Conservation (phyloP, 2,329 filamentous ascomycete species). For the Apiospora sp. region DNA sequence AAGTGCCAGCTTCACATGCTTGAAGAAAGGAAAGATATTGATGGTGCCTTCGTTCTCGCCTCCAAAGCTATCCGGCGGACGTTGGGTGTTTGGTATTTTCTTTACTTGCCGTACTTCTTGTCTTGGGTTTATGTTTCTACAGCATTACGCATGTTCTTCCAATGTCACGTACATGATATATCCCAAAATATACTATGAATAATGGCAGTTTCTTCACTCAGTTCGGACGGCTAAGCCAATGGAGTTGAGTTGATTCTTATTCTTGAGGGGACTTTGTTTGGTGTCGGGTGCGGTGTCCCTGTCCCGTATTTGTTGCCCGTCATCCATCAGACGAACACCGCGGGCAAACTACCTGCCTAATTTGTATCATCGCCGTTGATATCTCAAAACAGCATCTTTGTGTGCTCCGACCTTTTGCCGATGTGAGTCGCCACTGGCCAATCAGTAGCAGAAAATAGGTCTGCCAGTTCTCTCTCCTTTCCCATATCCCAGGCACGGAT, state of each 20-base stretch:
- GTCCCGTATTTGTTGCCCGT: neutral
- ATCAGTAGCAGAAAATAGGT: neutral
- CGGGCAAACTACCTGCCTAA: neutral
- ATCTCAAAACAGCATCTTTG: neutral
- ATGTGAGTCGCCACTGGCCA: neutral
- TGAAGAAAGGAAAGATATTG: neutral
- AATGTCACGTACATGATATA: too few relatives aligned
- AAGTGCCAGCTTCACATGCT: neutral
- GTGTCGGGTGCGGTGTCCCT: neutral
- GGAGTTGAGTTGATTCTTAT: constrained; percentile 13
- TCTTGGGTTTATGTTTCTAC: neutral
- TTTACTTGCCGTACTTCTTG: neutral
- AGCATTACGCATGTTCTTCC: too few relatives aligned
- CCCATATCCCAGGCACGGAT: neutral
- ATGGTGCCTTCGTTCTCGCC: neutral
- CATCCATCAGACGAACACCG: neutral
- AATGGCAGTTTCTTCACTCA: neutral
- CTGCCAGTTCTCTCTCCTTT: neutral
- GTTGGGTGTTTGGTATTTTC: neutral
- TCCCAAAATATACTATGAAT: neutral
- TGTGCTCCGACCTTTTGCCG: neutral
- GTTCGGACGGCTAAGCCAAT: neutral
- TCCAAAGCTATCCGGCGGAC: neutral
- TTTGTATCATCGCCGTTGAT: neutral
- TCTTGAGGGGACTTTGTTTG: neutral